A percentile compares a stretch with the other conserved stretches of the same genome.
Conservation (phyloP, 129 eudicot species). For the Centella asiatica region DNA sequence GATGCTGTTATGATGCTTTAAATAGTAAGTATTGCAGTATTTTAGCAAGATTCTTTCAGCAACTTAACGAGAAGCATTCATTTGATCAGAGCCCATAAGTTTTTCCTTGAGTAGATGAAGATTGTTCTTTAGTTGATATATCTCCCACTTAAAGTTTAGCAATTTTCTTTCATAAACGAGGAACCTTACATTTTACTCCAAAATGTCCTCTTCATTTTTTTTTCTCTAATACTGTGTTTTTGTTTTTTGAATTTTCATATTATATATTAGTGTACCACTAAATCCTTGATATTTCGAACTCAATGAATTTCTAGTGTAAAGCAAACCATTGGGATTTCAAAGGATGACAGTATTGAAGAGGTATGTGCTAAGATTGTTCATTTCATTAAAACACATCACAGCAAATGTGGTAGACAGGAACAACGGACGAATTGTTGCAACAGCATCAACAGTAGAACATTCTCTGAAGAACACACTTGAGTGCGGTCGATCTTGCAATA, state of each 20-base stretch:
- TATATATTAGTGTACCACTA: too few species aligned
- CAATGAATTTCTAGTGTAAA: background rate
- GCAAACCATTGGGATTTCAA: background rate
- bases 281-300: background rate
- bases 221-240: too few species aligned
- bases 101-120: background rate
- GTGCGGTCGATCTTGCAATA: constrained; percentile 63
- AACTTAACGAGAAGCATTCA: background rate
- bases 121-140: background rate
- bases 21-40: background rate
- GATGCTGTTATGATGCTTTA: too few species aligned
- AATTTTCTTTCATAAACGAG: background rate
- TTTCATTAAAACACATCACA: constrained; percentile 66
- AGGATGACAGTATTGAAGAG: constrained; percentile 55
- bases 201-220: too few species aligned
- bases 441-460: constrained; percentile 63
- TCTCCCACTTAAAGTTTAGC: background rate
- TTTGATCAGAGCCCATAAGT: background rate
- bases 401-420: constrained; percentile 66
- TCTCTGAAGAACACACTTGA: constrained; percentile 46
- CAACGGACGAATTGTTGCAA: constrained; percentile 60
- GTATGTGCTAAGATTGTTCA: constrained; percentile 56
- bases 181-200: background rate
- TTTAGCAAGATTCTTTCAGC: background rate
- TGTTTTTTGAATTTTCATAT: background rate